Evolutionary conservation across 1,284 basidiomycete genomes (phyloP).

Genomic region (Golubevia sp.): DNA sequence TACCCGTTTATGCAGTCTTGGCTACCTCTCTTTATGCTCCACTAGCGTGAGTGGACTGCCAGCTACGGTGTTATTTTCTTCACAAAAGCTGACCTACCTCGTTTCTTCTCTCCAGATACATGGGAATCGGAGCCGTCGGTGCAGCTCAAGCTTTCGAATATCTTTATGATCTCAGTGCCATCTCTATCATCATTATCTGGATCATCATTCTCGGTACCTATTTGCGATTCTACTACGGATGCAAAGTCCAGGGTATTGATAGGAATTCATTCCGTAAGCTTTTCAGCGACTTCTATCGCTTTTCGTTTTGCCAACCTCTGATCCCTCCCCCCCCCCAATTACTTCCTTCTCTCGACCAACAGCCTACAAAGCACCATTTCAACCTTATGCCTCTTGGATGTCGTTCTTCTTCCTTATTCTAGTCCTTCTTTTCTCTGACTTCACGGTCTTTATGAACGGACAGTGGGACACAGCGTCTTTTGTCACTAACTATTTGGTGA

Average conservation of each 20-base stretch:
- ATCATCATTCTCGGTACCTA: constrained; percentile 29
- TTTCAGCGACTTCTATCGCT: neutral
- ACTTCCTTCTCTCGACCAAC: neutral
- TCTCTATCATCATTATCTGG: constrained; percentile 36
- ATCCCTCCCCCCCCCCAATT: neutral
- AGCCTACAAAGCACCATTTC: constrained; percentile 36
- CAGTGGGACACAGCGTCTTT: constrained; percentile 17
- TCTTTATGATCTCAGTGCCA: constrained; percentile 30
- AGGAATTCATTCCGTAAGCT: constrained; percentile 23
- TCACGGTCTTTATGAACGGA: constrained; percentile 44
- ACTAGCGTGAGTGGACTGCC: constrained; percentile 17
- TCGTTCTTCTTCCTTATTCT: constrained; percentile 25
- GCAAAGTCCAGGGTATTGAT: constrained; percentile 28
- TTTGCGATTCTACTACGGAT: constrained; percentile 43
- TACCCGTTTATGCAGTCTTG: constrained; percentile 51
- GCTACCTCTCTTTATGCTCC: constrained; percentile 21
- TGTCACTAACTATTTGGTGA: too few species aligned
- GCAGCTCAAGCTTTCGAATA: constrained; percentile 33
- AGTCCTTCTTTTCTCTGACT: constrained; percentile 42
- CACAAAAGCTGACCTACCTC: neutral
- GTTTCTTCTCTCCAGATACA: constrained; percentile 10
- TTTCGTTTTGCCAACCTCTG: neutral
- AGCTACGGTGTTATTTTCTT: neutral
- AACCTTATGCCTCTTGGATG: constrained; percentile 43
- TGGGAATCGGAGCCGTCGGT: constrained; percentile 36